Evolutionary conservation across 805 yeast species (phyloP), one percentile per base, ranked within the genome.

Genomic region (Schwanniomyces pseudopolymorphus): DNA sequence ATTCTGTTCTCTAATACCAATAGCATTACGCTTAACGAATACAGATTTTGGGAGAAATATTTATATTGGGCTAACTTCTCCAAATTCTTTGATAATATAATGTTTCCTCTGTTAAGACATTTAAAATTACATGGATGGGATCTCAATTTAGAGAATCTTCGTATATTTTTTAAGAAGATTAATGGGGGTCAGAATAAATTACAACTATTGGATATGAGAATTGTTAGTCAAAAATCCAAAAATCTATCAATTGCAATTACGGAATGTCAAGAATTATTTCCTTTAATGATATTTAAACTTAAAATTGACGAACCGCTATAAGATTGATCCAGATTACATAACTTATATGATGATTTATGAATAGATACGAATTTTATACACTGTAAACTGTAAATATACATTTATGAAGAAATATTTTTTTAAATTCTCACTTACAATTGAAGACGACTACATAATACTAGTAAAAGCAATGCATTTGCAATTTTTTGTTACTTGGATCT

Each of bases 121-220:
- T 47, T 66, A 14, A 26, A 25, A 2, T 44, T 64, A 8, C 44
- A 45, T 33, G 67, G 68, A 25, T 64, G 67, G 67, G 43, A 46
- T 26, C 17, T 50, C 10, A 54, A 60, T 44, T 44, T 56, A 19
- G 45, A 42, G 14, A 44, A 33, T 25, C 52, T 49, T 16, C 28
- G 26, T 9, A 38, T n/a, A 31, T 26, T 35, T 11, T 13, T 39
- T 27, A 39, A 14, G 17, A 33, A 21, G 6, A 39, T 39, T 19
- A 36, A 33, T 11, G 10, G 24, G 11, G 24, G n/a, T 3, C 28
- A 20, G 17, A 39, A 38, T 33, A 39, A 16, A 16, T 19, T 44
- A 35, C 27, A 28, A 13, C n/a, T 39, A 24, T 27, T 44, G 20
- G 43, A 44, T 25, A 36, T 44, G 43, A 44, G 33, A 25, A 44